Conservation (phyloP, 1,284 basidiomycete genomes). For the Ganoderma sinense region DNA sequence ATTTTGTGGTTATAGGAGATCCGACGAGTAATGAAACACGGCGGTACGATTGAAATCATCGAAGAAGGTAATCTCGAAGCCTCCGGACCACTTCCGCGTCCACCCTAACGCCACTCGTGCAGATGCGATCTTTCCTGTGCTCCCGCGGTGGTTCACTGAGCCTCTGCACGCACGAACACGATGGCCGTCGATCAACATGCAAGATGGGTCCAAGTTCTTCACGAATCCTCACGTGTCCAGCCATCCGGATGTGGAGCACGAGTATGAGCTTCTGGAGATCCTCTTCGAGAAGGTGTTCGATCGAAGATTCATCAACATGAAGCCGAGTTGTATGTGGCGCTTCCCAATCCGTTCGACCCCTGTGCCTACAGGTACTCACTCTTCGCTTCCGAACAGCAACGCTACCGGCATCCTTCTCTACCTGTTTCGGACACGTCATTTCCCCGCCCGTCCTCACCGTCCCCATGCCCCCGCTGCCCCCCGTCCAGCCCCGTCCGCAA, state of each 20-base stretch:
- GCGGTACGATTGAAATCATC: constrained; percentile 70
- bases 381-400: constrained; percentile 51
- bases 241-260: constrained; percentile 33
- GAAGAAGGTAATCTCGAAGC: constrained; percentile 60
- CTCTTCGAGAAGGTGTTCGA: constrained; percentile 43
- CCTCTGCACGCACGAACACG: constrained; percentile 37
- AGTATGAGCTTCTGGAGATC: constrained; percentile 42
- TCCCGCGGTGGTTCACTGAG: constrained; percentile 44
- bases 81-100: neutral
- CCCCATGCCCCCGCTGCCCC: constrained; percentile 72
- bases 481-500: constrained; percentile 52
- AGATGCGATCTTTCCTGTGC: constrained; percentile 43
- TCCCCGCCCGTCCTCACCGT: constrained; percentile 67
- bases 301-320: constrained; percentile 42
- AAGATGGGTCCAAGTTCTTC: constrained; percentile 30
- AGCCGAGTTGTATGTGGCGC: constrained; percentile 38
- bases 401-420: constrained; percentile 71
- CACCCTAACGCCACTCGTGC: constrained; percentile 5
- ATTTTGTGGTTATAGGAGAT: constrained; percentile 58
- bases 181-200: constrained; percentile 30
- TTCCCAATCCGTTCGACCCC: neutral
- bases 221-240: constrained; percentile 16
- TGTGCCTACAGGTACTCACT: neutral
- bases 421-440: constrained; percentile 70
- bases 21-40: constrained; percentile 67